Percentiles rank a stretch among this genome's conserved stretches.
Conservation (phyloP, 2,329 filamentous ascomycete species). For the Purpureocillium takamizusanense region DNA sequence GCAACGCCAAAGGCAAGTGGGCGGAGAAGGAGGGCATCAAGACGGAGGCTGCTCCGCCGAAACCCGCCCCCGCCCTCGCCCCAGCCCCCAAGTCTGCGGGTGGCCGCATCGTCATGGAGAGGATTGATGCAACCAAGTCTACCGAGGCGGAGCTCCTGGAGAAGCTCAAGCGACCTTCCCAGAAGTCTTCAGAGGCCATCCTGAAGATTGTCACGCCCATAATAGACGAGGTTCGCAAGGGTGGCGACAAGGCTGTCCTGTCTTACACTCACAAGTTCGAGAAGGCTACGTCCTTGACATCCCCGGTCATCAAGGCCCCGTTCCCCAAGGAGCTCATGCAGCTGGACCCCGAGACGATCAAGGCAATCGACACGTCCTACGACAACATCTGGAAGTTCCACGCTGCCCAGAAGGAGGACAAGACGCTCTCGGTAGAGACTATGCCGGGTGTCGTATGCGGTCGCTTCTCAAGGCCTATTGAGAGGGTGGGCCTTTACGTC, state of each 20-base stretch:
- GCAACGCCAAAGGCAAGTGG: constrained; percentile 92
- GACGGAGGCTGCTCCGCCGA: constrained; percentile 24
- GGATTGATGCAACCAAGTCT: constrained; percentile 60
- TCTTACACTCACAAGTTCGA: constrained; percentile 98
- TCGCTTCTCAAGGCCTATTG: constrained; percentile 85
- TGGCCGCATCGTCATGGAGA: constrained; percentile 70
- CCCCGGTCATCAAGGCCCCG: constrained; percentile 81
- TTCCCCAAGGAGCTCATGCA: constrained; percentile 83
- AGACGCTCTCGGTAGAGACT: constrained; percentile 79
- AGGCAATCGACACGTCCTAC: constrained; percentile 88
- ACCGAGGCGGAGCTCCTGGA: constrained; percentile 58
- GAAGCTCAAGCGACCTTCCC: constrained; percentile 78
- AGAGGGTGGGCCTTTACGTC: constrained; percentile 92
- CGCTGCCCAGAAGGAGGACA: constrained; percentile 77
- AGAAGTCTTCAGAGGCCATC: constrained; percentile 90
- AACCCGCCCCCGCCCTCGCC: constrained; percentile 19
- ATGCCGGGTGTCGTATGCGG: constrained; percentile 97
- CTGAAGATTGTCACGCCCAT: constrained; percentile 87
- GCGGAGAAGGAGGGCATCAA: constrained; percentile 70
- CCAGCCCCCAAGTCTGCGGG: constrained; percentile 25
- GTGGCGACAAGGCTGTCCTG: constrained; percentile 81
- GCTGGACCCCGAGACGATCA: constrained; percentile 70
- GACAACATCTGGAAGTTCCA: constrained; percentile 96
- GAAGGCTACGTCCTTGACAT: constrained; percentile 83
- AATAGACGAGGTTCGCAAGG: constrained; percentile 73